Evolutionary conservation across 2,329 filamentous ascomycete species (phyloP).

Genomic region (Thermochaetoides dissita): DNA sequence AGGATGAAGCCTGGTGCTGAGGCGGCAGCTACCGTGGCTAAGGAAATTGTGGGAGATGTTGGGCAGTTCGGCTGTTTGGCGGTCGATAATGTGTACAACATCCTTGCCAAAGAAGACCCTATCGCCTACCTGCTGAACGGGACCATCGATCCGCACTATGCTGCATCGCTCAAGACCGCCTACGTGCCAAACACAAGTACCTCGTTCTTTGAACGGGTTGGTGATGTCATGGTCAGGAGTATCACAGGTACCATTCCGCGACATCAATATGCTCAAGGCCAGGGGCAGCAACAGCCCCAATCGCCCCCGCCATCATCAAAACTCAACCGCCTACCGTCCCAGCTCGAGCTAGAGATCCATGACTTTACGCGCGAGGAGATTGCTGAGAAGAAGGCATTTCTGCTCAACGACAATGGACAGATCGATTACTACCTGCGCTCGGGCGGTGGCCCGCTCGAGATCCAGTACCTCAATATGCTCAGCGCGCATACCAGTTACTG

Average conservation of each 20-base stretch:
- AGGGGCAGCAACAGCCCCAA: background rate
- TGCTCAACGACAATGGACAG: conserved; percentile 93
- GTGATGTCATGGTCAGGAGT: conserved; percentile 43
- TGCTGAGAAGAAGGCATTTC: conserved; percentile 71
- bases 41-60: conserved; percentile 57
- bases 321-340: conserved; percentile 40
- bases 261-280: background rate
- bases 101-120: conserved; percentile 57
- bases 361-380: conserved; percentile 88
- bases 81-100: conserved; percentile 92
- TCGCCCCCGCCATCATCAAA: conserved; percentile 23
- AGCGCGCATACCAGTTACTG: conserved; percentile 93
- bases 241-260: conserved; percentile 31
- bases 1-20: conserved; percentile 64
- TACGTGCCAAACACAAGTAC: conserved; percentile 61
- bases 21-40: conserved; percentile 39
- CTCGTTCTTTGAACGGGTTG: conserved; percentile 50
- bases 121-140: conserved; percentile 90
- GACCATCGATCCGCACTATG: conserved; percentile 69
- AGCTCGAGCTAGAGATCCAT: conserved; percentile 86
- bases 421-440: conserved; percentile 81
- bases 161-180: conserved; percentile 60
- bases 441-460: conserved; percentile 74
- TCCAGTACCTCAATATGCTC: conserved; percentile 95
- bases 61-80: conserved; percentile 81